phyloP scores from a whole-genome alignment of 805 yeast genomes.

The Wickerhamomyces subpelliculosus region DNA sequence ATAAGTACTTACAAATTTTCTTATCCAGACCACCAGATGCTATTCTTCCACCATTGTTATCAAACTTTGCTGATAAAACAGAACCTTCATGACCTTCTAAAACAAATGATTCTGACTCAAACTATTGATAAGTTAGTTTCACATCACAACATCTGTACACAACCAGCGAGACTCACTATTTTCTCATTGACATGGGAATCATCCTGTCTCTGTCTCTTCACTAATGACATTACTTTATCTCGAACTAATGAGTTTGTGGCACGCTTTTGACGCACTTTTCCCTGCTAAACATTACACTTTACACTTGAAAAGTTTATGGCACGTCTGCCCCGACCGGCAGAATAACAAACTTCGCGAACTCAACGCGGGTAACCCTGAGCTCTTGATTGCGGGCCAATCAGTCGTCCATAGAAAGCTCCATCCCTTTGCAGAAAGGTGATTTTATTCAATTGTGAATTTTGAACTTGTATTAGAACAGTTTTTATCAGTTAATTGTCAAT shows the following conservation, averaged over 20 bases:
- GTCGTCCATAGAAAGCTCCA: background rate
- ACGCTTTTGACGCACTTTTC: too few species aligned
- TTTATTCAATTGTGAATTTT: background rate
- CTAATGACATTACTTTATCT: constrained; percentile 24
- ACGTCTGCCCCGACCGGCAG: background rate
- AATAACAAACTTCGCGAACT: too few species aligned
- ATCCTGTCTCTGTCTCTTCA: constrained; percentile 25
- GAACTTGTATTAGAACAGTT: constrained; percentile 8
- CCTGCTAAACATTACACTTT: too few species aligned
- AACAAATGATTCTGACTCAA: constrained; percentile 19
- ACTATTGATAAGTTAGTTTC: constrained; percentile 6
- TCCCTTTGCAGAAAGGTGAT: background rate
- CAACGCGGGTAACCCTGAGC: too few species aligned
- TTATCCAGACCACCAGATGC: constrained; percentile 63
- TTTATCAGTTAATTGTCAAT: constrained; percentile 2
- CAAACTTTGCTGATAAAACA: constrained; percentile 47
- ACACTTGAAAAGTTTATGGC: background rate
- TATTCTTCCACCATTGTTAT: constrained; percentile 39
- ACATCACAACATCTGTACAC: background rate
- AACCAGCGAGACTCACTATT: background rate
- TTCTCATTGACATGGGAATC: background rate
- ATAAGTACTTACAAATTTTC: constrained; percentile 28
- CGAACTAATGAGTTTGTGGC: too few species aligned
- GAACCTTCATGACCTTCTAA: constrained; percentile 49
- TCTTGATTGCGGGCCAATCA: background rate